Base-by-base conservation (phyloP, 2,329 filamentous ascomycete genomes). In the Epichloe amarillans region DNA sequence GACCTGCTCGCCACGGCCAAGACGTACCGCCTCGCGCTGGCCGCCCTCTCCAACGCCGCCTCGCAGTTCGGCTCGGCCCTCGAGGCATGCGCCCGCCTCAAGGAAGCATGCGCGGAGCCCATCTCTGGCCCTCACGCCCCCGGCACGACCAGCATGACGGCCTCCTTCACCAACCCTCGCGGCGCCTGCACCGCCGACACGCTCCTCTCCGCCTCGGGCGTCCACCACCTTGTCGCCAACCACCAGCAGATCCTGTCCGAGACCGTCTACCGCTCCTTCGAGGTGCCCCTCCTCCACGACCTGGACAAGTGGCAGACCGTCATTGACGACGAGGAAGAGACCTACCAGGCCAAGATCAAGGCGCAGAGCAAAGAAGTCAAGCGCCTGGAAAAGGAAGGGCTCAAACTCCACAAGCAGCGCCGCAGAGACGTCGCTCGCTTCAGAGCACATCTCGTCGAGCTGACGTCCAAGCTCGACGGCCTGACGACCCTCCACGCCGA, bases 181-280 rank as follows among this genome's bases (percentile, higher is more conserved):
- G 71, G 72, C 43, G 66, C 71, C 37, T 83, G 80, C 66, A 84
- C 81, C 0, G 81, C 80, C 15, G 80, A 84, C 64, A 72, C 73
- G 49, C 69, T 85, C 43, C 69, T 85, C 53, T 74, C 78, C 33
- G 77, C 80, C 12, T 77, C 78, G 36, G 82, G 82, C 37, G 72
- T 84, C 40, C 82, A 85, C 61, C 79, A 84, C 59, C 72, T 85
- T 19, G 71, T 84, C 52, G 81, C 81, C 44, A 85, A 84, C 66
- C 82, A 85, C 68, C 79, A 83, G 63, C 80, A 84, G 61, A 84
- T 85, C 58, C 73, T 85, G 3, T 79, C 74, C 55, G 82, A 85
- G 65, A 84, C 80, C 0, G 79, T 85, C 8, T 84, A 85, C 64
- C 73, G 81, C 50, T 74, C 72, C 52, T 84, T 85, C 62, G 82